phyloP scores from a whole-genome alignment of 108 stramenopile species.

The Pseudonitzschia delicatissima region DNA sequence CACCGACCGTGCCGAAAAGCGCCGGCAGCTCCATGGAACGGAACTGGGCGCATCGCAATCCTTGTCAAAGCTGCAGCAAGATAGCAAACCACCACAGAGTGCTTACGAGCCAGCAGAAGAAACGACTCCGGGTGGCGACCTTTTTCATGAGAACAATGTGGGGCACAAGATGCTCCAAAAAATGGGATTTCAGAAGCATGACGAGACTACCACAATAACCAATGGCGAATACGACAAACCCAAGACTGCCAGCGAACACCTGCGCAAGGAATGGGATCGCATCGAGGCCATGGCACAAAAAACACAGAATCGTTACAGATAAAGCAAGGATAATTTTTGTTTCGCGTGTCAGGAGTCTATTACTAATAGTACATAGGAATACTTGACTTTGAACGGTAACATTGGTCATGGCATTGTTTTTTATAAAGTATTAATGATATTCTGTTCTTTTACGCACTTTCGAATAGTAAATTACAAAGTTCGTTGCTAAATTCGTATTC shows the following conservation, averaged over 20 bases:
- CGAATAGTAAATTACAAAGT: too few relatives aligned
- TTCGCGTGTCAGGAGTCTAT: background rate
- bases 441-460: too few relatives aligned
- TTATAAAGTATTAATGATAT: too few relatives aligned
- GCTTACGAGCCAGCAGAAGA: background rate
- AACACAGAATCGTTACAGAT: background rate
- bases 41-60: background rate
- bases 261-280: conserved; percentile 79
- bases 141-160: conserved; percentile 38
- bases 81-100: background rate
- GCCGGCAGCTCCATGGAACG: conserved; percentile 39
- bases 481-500: too few relatives aligned
- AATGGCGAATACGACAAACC: background rate
- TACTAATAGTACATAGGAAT: too few relatives aligned
- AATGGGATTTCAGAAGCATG: conserved; percentile 71
- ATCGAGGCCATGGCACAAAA: conserved; percentile 68
- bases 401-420: too few relatives aligned
- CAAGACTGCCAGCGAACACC: conserved; percentile 2
- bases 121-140: background rate
- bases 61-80: background rate
- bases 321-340: conserved; percentile 1
- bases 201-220: conserved; percentile 28
- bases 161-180: conserved; percentile 83
- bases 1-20: conserved; percentile 51
- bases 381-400: too few relatives aligned